Conservation (phyloP, 306 rosid species). For the Malus sylvestris region DNA sequence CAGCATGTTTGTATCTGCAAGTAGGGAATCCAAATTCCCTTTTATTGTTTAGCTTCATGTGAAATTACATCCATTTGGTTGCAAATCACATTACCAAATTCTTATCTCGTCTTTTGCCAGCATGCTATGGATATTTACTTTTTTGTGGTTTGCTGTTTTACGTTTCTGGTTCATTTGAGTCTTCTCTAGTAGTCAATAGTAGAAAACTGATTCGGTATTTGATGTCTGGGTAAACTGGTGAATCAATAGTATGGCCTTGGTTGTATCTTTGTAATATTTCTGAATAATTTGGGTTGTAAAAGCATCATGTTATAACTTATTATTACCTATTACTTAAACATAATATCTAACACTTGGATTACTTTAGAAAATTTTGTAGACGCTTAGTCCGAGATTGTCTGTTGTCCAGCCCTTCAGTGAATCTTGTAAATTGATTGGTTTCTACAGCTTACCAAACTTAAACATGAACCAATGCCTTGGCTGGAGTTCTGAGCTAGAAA, state of each 20-base stretch:
- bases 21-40: constrained; percentile 17
- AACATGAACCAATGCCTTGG: constrained; percentile 3
- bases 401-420: background rate
- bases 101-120: background rate
- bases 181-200: background rate
- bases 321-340: background rate
- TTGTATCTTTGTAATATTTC: background rate
- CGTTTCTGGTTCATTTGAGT: background rate
- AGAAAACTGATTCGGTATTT: background rate
- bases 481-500: background rate
- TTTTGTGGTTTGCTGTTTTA: background rate
- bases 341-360: background rate
- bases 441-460: background rate
- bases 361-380: background rate
- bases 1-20: constrained; percentile 14
- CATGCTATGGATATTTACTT: background rate
- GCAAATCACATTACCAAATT: background rate
- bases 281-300: background rate
- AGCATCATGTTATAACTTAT: background rate
- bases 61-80: background rate
- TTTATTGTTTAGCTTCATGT: constrained; percentile 1
- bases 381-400: background rate
- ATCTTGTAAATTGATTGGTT: background rate
- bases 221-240: background rate
- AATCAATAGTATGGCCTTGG: background rate